Percentiles rank a stretch among this genome's conserved stretches.
These are phyloP conservation scores for Diaporthe vexans DNA, from an alignment of 2,329 filamentous ascomycete species.

Conservation along the genomic window DNA sequence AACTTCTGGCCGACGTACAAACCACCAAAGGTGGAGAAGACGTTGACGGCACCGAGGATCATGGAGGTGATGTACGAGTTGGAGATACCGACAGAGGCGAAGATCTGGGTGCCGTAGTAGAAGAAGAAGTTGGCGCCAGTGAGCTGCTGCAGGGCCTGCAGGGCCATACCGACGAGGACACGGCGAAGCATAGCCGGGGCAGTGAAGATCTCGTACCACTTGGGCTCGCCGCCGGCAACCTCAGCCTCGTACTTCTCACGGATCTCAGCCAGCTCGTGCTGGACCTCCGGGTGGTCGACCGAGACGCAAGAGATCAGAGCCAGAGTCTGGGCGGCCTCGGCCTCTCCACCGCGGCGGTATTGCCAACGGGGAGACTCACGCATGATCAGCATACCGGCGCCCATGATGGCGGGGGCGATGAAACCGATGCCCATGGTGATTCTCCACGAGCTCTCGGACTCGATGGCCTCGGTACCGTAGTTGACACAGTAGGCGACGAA, in stretches of 20 bases:
- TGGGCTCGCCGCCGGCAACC: constrained; percentile 40
- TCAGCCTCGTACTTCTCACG: constrained; percentile 42
- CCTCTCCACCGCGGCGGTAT: constrained; percentile 41
- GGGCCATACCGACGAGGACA: constrained; percentile 71
- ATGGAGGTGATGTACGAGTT: constrained; percentile 78
- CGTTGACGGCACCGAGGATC: constrained; percentile 78
- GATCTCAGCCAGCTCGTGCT: constrained; percentile 40
- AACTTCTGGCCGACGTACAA: constrained; percentile 78
- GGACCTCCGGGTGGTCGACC: constrained; percentile 39
- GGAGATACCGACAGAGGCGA: constrained; percentile 74
- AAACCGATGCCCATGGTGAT: constrained; percentile 72
- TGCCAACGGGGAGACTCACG: constrained; percentile 70
- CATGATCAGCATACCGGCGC: constrained; percentile 65
- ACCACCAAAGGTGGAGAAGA: constrained; percentile 75
- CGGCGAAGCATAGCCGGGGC: constrained; percentile 73
- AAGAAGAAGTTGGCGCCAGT: constrained; percentile 67
- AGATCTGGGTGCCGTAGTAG: constrained; percentile 78
- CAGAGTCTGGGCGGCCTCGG: constrained; percentile 40
- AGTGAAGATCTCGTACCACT: constrained; percentile 43
- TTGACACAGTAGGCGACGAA: constrained; percentile 61
- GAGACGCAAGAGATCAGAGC: constrained; percentile 34
- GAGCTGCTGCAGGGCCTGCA: constrained; percentile 78
- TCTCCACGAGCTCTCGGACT: constrained; percentile 68
- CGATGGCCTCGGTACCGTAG: constrained; percentile 61
- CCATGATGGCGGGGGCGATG: constrained; percentile 65